Conservation (phyloP, 768 basidiomycete genomes). For the Lactifluus echinatus region DNA sequence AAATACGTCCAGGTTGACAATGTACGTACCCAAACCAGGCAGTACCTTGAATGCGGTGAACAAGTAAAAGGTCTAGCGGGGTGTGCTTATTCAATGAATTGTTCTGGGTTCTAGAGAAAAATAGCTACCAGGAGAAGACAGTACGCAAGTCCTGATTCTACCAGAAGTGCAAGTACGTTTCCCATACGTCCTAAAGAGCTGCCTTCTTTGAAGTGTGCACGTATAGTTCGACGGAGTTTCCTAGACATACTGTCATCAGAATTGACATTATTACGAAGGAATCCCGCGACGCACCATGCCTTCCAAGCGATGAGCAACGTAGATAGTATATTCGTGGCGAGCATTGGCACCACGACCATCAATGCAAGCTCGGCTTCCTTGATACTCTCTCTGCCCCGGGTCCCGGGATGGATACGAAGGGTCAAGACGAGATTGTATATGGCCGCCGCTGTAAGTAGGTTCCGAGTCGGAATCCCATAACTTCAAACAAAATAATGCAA, state of each 20-base stretch:
- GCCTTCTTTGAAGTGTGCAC: conserved; percentile 1
- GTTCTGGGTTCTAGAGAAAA: neutral
- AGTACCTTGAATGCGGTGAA: neutral
- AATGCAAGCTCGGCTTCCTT: conserved; percentile 1
- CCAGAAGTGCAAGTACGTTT: conserved; percentile 7
- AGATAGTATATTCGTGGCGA: conserved; percentile 12
- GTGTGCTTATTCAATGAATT: neutral
- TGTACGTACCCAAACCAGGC: conserved; percentile 8
- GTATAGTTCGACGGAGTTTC: conserved; percentile 3
- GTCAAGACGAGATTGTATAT: conserved; percentile 10
- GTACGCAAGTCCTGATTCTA: conserved; percentile 13
- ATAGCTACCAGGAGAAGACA: conserved; percentile 9
- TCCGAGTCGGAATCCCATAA: neutral
- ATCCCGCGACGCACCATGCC: conserved; percentile 3
- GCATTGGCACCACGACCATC: conserved; percentile 11
- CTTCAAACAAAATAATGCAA: too few species aligned
- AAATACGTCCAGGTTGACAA: conserved; percentile 6
- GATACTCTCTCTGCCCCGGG: neutral
- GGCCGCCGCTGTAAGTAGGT: neutral
- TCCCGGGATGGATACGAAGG: neutral
- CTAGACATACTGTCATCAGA: neutral
- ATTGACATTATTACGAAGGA: neutral
- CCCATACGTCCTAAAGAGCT: conserved; percentile 4
- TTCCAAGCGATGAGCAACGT: conserved; percentile 15
- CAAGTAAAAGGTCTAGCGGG: conserved; percentile 5